Evolutionary conservation across 768 basidiomycete species (phyloP).

Genomic region (Paxillus ammoniavirescens): DNA sequence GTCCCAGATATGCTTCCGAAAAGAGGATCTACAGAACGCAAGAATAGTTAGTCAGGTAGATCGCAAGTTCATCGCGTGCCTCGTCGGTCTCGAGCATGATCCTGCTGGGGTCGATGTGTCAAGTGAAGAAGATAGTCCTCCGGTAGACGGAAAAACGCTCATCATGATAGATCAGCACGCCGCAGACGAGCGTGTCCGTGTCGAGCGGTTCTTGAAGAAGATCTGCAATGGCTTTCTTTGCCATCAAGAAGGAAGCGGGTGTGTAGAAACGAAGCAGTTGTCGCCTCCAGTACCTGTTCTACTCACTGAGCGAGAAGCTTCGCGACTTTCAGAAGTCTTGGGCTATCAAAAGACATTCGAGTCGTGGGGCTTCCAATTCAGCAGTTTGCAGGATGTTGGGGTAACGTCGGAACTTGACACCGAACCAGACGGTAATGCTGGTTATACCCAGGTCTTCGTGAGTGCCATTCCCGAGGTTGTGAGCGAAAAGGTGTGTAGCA

Average conservation of each 20-base stretch:
- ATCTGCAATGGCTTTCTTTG: slow-evolving; percentile 68
- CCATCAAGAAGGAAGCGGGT: slow-evolving; percentile 34
- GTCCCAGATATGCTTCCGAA: slow-evolving; percentile 42
- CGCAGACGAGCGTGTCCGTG: slow-evolving; percentile 93
- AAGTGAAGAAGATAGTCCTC: slow-evolving; percentile 10
- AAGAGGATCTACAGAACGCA: slow-evolving; percentile 54
- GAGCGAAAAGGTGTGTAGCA: slow-evolving; percentile 54
- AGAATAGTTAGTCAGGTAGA: slow-evolving; percentile 83
- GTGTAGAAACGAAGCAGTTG: slow-evolving; percentile 43
- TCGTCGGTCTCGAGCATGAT: slow-evolving; percentile 36
- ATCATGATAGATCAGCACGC: slow-evolving; percentile 96
- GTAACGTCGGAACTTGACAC: slow-evolving; percentile 19
- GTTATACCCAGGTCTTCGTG: slow-evolving; percentile 67
- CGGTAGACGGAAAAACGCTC: slow-evolving; percentile 37
- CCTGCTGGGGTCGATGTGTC: slow-evolving; percentile 13
- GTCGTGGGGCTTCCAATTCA: slow-evolving; percentile 70
- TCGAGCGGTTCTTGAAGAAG: slow-evolving; percentile 76
- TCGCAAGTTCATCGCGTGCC: slow-evolving; percentile 84
- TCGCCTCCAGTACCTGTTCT: slow-evolving; percentile 59
- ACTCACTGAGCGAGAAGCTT: slow-evolving; percentile 64
- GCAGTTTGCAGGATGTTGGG: slow-evolving; percentile 29
- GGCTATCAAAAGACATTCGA: slow-evolving; percentile 48
- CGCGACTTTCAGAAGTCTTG: slow-evolving; percentile 40
- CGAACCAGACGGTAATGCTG: slow-evolving; percentile 18
- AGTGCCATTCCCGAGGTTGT: slow-evolving; percentile 66